Evolutionary conservation across 1,284 basidiomycete species (phyloP).

Genomic region (Microbotryum saponariae): DNA sequence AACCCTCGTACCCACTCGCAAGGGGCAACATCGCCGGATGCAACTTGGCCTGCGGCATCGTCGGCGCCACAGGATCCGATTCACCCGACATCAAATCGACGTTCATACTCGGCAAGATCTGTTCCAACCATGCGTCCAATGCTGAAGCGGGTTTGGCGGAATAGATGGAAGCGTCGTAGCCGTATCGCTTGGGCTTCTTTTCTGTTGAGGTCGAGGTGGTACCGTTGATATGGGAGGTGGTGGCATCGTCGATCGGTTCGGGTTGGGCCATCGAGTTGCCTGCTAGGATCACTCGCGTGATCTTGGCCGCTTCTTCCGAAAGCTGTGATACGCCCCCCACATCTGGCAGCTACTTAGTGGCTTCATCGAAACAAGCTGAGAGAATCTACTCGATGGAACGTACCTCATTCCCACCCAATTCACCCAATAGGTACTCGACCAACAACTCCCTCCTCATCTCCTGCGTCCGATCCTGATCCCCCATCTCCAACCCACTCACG

Average conservation of each 20-base stretch:
- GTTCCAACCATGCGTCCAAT: constrained; percentile 63
- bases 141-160: constrained; percentile 64
- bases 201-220: not conserved
- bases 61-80: constrained; percentile 75
- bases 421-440: constrained; percentile 78
- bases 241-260: constrained; percentile 45
- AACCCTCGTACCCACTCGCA: constrained; percentile 54
- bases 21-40: constrained; percentile 84
- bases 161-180: constrained; percentile 56
- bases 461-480: constrained; percentile 48
- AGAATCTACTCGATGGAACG: constrained; percentile 36
- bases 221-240: not conserved
- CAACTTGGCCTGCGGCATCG: constrained; percentile 88
- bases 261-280: constrained; percentile 70
- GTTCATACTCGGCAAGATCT: constrained; percentile 63
- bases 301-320: constrained; percentile 56
- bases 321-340: constrained; percentile 44
- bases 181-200: constrained; percentile 48
- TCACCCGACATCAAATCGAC: constrained; percentile 79
- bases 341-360: not conserved
- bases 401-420: constrained; percentile 57
- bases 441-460: constrained; percentile 73
- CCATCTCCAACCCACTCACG: constrained; percentile 72
- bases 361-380: too few species aligned
- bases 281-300: constrained; percentile 74